Evolutionary conservation across 768 basidiomycete species (phyloP), one percentile per base, ranked within the genome.

Genomic region (Leccinum pellstonianum): DNA sequence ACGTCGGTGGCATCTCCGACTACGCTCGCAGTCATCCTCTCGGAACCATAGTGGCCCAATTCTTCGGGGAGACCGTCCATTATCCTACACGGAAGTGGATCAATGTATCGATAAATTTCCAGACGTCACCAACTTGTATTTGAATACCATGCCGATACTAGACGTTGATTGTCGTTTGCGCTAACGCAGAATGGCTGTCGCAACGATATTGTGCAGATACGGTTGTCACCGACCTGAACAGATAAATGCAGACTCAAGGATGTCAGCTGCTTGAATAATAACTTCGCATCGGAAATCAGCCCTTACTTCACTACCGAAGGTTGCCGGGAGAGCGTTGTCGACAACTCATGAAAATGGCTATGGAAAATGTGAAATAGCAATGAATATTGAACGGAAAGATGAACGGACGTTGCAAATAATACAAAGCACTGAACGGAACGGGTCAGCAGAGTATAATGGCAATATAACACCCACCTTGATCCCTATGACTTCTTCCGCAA

Each of bases 401-500:
- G 9, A 5, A 66, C 80, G 63, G 65, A 96, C 83, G 96, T 98
- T 7, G 92, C 88, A 69, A 99, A 98, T 73, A 98, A 90, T 2
- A 90, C 89, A 64, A 91, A 92, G 11, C 86, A 79, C 93, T 96
- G 41, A 3, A 21, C 38, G 46, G 56, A 43, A 25, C 5, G 19
- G 14, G 54, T 57, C 41, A 58, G 56, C 50, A 43, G 37, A 23
- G 27, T 46, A 35, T 15, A n/a, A 48, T 19, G 41, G 35, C 17
- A 35, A 57, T 41, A 50, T 47, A 47, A 41, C 23, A 62, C 79
- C 43, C 33, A 90, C 95, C 79, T 90, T 91, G 51, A 82, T 76
- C 53, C 76, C 77, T 64, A 98, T 86, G 57, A 87, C 82, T 69
- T 76, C 90, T 76, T 87, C 93, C 15, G 83, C 91, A 65, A 93